These are phyloP conservation scores for Cicer yamashitae DNA, from an alignment of 306 rosid genomes.

Conservation along the genomic window DNA sequence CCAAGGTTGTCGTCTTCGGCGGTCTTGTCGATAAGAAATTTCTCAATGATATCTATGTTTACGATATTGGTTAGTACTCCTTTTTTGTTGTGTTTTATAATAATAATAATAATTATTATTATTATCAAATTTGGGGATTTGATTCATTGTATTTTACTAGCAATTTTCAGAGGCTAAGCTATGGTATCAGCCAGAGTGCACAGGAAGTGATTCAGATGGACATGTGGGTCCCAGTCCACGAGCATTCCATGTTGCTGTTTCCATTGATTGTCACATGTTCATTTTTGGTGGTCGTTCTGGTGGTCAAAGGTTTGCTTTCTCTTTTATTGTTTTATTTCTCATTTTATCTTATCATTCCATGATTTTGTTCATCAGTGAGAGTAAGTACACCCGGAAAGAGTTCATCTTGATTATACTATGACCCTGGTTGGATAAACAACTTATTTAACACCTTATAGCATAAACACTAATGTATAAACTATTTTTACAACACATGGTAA, in stretches of 20 bases:
- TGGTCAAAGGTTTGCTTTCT: conserved; percentile 63
- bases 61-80: conserved; percentile 73
- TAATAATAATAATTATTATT: background rate
- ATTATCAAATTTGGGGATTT: conserved; percentile 6
- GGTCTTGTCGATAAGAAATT: conserved; percentile 91
- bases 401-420: background rate
- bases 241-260: conserved; percentile 88
- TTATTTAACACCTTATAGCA: no score
- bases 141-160: conserved; percentile 24
- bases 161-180: conserved; percentile 65
- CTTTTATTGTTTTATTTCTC: conserved; percentile 10
- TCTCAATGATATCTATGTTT: conserved; percentile 75
- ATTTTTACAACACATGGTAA: background rate
- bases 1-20: conserved; percentile 91
- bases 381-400: background rate
- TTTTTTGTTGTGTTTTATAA: background rate
- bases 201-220: conserved; percentile 80
- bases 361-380: background rate
- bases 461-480: background rate
- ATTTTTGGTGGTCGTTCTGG: conserved; percentile 95
- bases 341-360: background rate
- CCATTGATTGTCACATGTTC: conserved; percentile 97
- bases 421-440: no score
- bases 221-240: conserved; percentile 89
- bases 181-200: conserved; percentile 95